Base-by-base conservation (phyloP, 176 grass and related monocot species). In the Phragmites australis region DNA sequence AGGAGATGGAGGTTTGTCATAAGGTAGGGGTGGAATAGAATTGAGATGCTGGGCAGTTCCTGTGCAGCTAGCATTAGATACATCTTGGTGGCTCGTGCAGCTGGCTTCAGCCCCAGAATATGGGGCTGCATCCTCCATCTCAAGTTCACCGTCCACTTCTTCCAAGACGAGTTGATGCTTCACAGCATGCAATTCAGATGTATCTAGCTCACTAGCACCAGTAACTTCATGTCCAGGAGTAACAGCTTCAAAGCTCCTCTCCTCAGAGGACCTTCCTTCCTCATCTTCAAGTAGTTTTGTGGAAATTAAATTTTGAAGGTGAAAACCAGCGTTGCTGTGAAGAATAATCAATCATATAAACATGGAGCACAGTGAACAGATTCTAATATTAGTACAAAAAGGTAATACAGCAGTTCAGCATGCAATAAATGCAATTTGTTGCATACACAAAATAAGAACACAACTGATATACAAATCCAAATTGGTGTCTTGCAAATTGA, bases 91-190 rank as follows among this genome's bases (percentile, higher is more conserved):
- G 46, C 74, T 60, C 50, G 66, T 13, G 31, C 68, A 83, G 56
- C 15, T 86, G 31, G 79, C 75, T 88, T 72, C 71, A 58, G 59
- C 65, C 21, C 86, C 83, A 69, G 74, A 86, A 25, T 78, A 80
- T 9, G 95, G 95, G 34, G 96, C 86, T 67, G 89, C 88, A 84
- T 98, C 96, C 67, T 98, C 96, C 92, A 98, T 98, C 86, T 98
- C 96, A 61, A 91, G 90, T 45, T 98, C 96, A 84, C 90, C 96
- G 52, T 98, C 87, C 50, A 98, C 88, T 51, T 94, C 96, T 82
- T 92, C 92, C 61, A 98, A 73, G 37, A 94, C 82, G 30, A 87
- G 86, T 75, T 87, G 90, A 83, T 98, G 92, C 51, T 88, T 93
- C 15, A 54, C 67, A 63, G 67, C 29, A 71, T 86, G 84, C 80